Conservation (phyloP, 2,329 filamentous ascomycete species). For the Lasiodiplodia citricola region DNA sequence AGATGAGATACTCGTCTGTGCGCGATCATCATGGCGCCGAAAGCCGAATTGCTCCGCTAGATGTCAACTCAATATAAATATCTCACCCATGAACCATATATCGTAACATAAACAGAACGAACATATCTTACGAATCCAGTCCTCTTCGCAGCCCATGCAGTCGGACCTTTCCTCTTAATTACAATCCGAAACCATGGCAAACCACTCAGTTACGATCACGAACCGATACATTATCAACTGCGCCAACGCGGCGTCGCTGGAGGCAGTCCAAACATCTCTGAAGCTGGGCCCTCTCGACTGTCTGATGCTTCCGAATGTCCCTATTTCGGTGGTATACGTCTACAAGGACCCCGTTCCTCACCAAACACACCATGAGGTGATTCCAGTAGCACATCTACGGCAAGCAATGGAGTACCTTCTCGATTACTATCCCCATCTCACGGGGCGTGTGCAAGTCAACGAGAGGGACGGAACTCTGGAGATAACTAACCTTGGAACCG, state of each 20-base stretch:
- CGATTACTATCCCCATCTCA: conserved; percentile 1
- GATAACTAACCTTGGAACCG: neutral
- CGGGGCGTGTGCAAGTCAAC: conserved; percentile 5
- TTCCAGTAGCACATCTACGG: neutral
- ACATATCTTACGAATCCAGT: no score
- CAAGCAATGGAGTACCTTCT: neutral
- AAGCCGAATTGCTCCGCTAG: no score
- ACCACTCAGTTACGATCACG: no score
- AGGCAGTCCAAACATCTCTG: neutral
- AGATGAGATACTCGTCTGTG: no score
- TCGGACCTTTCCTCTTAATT: no score
- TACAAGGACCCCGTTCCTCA: neutral
- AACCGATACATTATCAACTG: conserved; percentile 24
- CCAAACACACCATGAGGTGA: neutral
- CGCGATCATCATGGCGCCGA: no score
- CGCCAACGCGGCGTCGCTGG: neutral
- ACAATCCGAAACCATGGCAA: no score
- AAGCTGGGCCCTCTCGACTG: neutral
- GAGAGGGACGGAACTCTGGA: neutral
- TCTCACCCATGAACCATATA: no score
- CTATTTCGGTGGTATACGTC: neutral
- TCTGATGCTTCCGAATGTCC: neutral
- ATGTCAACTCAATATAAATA: no score
- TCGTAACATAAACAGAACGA: no score
- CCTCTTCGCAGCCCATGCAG: no score